Evolutionary conservation across 306 rosid species (phyloP).

Genomic region (Carpinus viminea): DNA sequence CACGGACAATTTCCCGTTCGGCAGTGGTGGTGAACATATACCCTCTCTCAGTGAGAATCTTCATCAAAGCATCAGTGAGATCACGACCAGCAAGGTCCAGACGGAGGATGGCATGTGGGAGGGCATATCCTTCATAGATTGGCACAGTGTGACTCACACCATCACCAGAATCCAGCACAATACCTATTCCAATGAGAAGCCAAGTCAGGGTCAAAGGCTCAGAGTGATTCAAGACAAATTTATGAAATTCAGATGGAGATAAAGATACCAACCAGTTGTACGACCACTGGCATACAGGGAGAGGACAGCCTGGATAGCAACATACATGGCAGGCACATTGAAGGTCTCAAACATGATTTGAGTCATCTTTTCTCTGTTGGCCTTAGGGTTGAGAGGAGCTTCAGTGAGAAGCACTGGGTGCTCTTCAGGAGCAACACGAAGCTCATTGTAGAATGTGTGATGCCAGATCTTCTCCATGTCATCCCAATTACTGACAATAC

Average conservation of each 20-base stretch:
- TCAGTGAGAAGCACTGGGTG: constrained; percentile 97
- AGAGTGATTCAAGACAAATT: neutral
- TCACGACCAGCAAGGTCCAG: constrained; percentile 99
- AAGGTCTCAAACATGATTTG: constrained; percentile 98
- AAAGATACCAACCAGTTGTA: constrained; percentile 73
- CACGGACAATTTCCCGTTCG: constrained; percentile 98
- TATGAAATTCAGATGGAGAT: neutral
- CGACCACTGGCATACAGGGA: constrained; percentile 98
- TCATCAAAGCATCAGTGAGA: constrained; percentile 90
- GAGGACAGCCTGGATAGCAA: constrained; percentile 94
- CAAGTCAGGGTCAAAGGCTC: constrained; percentile 6
- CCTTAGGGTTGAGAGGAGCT: constrained; percentile 98
- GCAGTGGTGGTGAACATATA: constrained; percentile 99
- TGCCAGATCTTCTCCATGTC: constrained; percentile 99
- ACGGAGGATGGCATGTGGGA: constrained; percentile 95
- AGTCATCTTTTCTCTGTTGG: constrained; percentile 98
- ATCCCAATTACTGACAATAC: constrained; percentile 99
- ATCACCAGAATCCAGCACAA: constrained; percentile 93
- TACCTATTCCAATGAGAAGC: constrained; percentile 53
- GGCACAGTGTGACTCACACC: constrained; percentile 99
- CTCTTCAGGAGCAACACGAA: constrained; percentile 98
- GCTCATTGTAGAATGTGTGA: constrained; percentile 96
- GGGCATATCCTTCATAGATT: constrained; percentile 95
- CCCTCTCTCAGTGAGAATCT: constrained; percentile 96
- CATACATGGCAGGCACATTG: constrained; percentile 98